A percentile compares a stretch with the other conserved stretches of the same genome.
Evolutionary conservation across 2,329 filamentous ascomycete genomes (phyloP).

Genomic region (Lasiodiplodia gonubiensis): DNA sequence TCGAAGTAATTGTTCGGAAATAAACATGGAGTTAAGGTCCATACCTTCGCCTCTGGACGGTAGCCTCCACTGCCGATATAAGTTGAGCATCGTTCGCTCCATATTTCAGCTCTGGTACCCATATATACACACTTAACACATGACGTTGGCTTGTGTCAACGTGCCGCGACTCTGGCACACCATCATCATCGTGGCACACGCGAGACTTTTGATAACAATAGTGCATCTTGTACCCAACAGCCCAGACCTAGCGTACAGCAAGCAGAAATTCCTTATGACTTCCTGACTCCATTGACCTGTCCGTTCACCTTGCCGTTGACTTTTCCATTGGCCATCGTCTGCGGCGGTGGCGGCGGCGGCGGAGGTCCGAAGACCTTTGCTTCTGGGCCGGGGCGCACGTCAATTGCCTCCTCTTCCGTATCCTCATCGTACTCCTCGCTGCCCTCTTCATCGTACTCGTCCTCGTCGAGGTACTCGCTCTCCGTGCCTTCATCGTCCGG

Average conservation of each 20-base stretch:
- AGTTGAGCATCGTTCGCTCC: too few species aligned
- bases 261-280: conserved; percentile 25
- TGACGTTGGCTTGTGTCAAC: conserved; percentile 10
- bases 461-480: conserved; percentile 49
- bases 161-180: conserved; percentile 1
- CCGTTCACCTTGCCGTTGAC: conserved; percentile 42
- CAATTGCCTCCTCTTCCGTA: conserved; percentile 60
- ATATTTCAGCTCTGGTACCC: too few species aligned
- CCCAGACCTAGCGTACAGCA: conserved; percentile 25
- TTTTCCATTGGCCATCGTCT: conserved; percentile 39
- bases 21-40: too few species aligned
- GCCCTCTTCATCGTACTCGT: conserved; percentile 52
- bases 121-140: conserved; percentile 4
- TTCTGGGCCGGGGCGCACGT: conserved; percentile 35
- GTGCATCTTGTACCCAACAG: conserved; percentile 19
- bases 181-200: background rate
- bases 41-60: too few species aligned
- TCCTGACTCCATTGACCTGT: conserved; percentile 45
- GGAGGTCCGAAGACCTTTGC: conserved; percentile 40
- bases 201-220: background rate
- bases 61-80: too few species aligned
- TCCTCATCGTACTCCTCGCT: conserved; percentile 61
- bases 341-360: conserved; percentile 41
- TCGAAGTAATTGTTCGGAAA: too few species aligned
- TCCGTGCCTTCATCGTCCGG: conserved; percentile 61